Conservation (phyloP, 495 filamentous ascomycete species). For the Glarea lozoyensis region DNA sequence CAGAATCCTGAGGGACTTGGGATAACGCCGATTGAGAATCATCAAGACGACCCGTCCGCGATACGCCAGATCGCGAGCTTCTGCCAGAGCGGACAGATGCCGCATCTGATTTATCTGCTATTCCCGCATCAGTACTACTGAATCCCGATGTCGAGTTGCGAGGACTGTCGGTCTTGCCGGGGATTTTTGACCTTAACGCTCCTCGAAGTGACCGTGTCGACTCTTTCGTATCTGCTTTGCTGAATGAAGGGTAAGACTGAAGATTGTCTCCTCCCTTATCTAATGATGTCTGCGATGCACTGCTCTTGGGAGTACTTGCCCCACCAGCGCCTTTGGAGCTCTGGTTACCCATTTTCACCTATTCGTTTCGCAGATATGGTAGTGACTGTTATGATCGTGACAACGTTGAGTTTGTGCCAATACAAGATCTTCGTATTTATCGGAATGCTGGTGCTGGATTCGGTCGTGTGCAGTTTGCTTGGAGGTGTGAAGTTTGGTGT, state of each 20-base stretch:
- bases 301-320: conserved; percentile 22
- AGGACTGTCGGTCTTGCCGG: conserved; percentile 66
- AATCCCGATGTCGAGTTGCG: conserved; percentile 59
- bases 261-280: conserved; percentile 26
- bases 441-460: background rate
- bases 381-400: background rate
- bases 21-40: background rate
- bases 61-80: conserved; percentile 41
- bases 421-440: background rate
- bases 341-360: conserved; percentile 73
- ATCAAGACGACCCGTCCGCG: conserved; percentile 18
- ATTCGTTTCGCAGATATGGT: background rate
- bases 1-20: conserved; percentile 5
- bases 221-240: conserved; percentile 89
- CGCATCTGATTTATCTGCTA: conserved; percentile 72
- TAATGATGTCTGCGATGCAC: conserved; percentile 24
- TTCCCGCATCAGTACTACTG: conserved; percentile 37
- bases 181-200: conserved; percentile 57
- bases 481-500: background rate
- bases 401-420: background rate
- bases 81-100: conserved; percentile 61
- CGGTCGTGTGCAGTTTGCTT: too few species aligned
- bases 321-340: conserved; percentile 62
- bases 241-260: conserved; percentile 83
- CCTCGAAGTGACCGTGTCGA: conserved; percentile 76